Base-by-base conservation (phyloP, 495 filamentous ascomycete species). In the Elaphomyces granulatus region DNA sequence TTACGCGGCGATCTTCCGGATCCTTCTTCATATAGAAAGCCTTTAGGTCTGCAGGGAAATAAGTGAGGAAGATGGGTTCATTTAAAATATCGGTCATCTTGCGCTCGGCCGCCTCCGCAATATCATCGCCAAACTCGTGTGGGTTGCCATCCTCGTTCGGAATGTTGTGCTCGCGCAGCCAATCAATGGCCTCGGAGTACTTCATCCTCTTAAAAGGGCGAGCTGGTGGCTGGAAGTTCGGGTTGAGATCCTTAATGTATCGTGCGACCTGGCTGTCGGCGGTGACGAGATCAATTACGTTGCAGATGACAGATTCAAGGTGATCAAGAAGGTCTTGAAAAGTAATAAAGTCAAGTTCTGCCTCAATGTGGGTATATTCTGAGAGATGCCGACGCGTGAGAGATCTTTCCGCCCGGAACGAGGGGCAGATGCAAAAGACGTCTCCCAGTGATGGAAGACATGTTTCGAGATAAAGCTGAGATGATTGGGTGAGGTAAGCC, bases 21-120 rank as follows among this genome's bases (percentile, higher is more conserved):
- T 87, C 90, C 63, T 86, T 92, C 70, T 85, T 84, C 90, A 99
- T 99, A 67, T 99, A 99, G 63, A 99, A 99, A 3, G 90, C 83
- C 73, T 99, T 99, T 72, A 99, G 92, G 61, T 88, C 83, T 23
- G 79, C 80, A 1, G 90, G 90, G 74, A 99, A 99, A 63, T 94
- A 85, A 3, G 87, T 96, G 12, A 99, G 69, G 67, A 99, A 85
- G 59, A 99, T 94, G 26, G 90, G 90, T 41, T 75, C 63, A 72
- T 86, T 86, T 67, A 99, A 93, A 43, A 80, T 81, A 51, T 96
- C 90, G 8, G 88, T 95, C 92, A 99, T 99, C 52, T 69, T 75
- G 45, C 90, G 79, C 72, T 99, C 90, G 1, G 90, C 92, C 3
- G 90, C 90, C 63, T 99, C 90, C 30, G 92, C 92, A 45, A 99